These are phyloP conservation scores for Cunninghamia lanceolata DNA, from an alignment of 75 land plant species.

Conservation along the genomic window DNA sequence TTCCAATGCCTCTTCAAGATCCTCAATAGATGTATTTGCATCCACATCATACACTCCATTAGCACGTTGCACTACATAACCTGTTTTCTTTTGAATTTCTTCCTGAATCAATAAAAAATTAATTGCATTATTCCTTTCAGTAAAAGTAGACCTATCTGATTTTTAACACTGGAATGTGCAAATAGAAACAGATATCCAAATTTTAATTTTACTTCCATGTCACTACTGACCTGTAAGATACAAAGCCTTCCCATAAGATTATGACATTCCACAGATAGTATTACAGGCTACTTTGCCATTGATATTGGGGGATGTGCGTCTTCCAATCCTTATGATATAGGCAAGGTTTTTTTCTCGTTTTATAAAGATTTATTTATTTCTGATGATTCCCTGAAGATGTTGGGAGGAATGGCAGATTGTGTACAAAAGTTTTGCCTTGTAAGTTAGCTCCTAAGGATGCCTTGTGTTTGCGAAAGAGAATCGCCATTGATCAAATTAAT, in stretches of 20 bases:
- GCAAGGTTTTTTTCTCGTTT: too few species aligned
- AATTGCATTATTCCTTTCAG: neutral
- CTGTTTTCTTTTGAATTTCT: constrained; percentile 91
- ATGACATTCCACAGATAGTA: neutral
- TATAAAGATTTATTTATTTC: too few species aligned
- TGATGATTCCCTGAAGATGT: too few species aligned
- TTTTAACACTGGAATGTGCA: neutral
- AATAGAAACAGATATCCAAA: neutral
- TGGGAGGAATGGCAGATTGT: too few species aligned
- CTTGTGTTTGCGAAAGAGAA: too few species aligned
- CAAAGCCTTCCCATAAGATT: neutral
- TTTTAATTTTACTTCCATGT: neutral
- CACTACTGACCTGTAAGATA: neutral
- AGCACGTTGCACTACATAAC: constrained; percentile 80
- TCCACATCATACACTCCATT: constrained; percentile 95
- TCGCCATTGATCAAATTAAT: too few species aligned
- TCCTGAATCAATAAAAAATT: constrained; percentile 47
- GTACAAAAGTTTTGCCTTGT: too few species aligned
- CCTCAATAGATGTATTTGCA: constrained; percentile 96
- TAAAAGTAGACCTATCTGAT: neutral
- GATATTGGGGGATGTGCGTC: too few species aligned
- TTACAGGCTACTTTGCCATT: too few species aligned
- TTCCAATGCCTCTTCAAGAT: constrained; percentile 81
- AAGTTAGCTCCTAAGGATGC: too few species aligned
- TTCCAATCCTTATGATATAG: too few species aligned